Evolutionary conservation across 2,329 filamentous ascomycete genomes (phyloP).

Genomic region (Aspergillus nomiae): DNA sequence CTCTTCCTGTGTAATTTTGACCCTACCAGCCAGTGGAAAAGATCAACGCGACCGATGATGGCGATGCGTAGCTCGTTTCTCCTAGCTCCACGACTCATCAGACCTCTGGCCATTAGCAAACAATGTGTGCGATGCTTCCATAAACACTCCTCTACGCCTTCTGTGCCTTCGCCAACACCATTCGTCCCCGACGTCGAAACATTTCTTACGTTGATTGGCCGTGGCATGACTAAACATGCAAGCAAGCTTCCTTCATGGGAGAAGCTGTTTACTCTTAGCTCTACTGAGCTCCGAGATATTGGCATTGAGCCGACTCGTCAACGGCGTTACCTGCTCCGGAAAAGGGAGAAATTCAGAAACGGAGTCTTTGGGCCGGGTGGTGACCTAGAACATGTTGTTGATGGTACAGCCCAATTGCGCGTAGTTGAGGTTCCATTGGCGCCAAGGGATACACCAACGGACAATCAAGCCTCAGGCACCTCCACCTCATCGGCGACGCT

Average conservation of each 20-base stretch:
- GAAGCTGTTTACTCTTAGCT: constrained; percentile 79
- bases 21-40: neutral
- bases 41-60: constrained; percentile 24
- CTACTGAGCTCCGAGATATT: constrained; percentile 74
- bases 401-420: constrained; percentile 60
- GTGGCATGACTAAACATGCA: constrained; percentile 77
- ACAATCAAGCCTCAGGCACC: constrained; percentile 24
- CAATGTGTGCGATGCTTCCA: constrained; percentile 46
- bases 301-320: constrained; percentile 84
- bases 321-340: constrained; percentile 80
- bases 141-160: constrained; percentile 42
- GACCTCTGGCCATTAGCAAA: constrained; percentile 25
- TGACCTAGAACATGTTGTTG: constrained; percentile 73
- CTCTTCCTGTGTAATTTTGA: neutral
- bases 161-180: constrained; percentile 71
- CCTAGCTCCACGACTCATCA: constrained; percentile 29
- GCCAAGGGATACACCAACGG: constrained; percentile 30
- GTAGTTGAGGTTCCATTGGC: constrained; percentile 57
- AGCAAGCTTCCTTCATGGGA: constrained; percentile 91
- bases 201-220: constrained; percentile 89
- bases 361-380: constrained; percentile 80
- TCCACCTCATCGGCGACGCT: constrained; percentile 53
- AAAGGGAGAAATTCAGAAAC: constrained; percentile 80
- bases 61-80: constrained; percentile 32
- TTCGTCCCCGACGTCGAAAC: constrained; percentile 83